Evolutionary conservation across 2,329 filamentous ascomycete species (phyloP), one percentile per base, ranked within the genome.

Genomic region (Colletotrichum sojae): DNA sequence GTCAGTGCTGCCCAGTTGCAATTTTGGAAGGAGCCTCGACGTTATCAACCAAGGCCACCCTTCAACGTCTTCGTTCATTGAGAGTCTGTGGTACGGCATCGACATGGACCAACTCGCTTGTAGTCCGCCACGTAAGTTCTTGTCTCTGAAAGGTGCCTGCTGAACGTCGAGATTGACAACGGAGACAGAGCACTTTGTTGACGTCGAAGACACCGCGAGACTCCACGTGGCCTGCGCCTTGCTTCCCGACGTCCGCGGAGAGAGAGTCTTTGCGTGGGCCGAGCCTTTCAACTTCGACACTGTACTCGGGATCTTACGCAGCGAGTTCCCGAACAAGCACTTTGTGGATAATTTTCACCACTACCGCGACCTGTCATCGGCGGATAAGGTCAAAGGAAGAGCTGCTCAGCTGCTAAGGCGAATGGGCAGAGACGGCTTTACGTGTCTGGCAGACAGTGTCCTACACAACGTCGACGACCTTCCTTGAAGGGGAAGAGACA

Each of bases 191-290:
- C 79, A 83, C 74, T 83, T 77, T 73, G 77, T 87, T 36, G 78
- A 87, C 71, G 82, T 86, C 0, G 77, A 83, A 15, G 87, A 90
- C 59, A 75, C 74, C 3, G 88, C 86, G 0, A 77, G 83, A 0
- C 75, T 91, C 0, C 87, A 90, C 48, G 78, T 89, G 3, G 83
- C 85, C 2, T 88, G 83, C 0, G 77, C 86, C 6, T 78, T 88
- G 0, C 78, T 86, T 25, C 78, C 80, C 0, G 77, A 80, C 0
- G 80, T 89, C 0, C 68, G 76, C 1, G 80, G 81, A 0, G 83
- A 90, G 71, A 82, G 89, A 1, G 74, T 91, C 8, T 88, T 89
- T 73, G 88, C 79, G 1, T 88, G 85, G 66, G 86, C 84, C 0
- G 77, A 80, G 1, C 81, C 80, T 0, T 85, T 81, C 67, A 86